Base-by-base conservation (phyloP, 768 basidiomycete species). In the Suillus variegatus region DNA sequence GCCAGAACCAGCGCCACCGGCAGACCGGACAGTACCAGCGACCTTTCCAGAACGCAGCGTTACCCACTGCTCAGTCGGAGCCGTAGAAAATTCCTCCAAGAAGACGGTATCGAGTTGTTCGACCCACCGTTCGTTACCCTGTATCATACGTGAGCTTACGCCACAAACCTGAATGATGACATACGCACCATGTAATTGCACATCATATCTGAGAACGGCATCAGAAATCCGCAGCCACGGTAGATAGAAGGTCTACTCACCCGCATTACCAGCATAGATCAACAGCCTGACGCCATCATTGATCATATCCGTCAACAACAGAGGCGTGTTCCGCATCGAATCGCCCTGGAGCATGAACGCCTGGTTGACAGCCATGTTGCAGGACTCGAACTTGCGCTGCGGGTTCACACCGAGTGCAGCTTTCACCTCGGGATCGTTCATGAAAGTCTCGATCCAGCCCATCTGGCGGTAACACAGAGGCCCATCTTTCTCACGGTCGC, bases 241-340 rank as follows among this genome's bases (percentile, higher is more conserved):
- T 28, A 22, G 47, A 68, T 25, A 36, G 3, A 65, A 63, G 2
- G 10, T 28, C 28, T 18, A 36, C 86, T 67, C 69, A 90, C 91
- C 82, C 71, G 92, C 91, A 68, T 91, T 90, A 22, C 92, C 95
- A 65, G 95, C 94, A 73, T 97, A 99, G 51, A 98, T 88, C 38
- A 98, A 79, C 55, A 99, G 78, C 63, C 93, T 81, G 44, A 99
- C 82, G 6, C 95, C 96, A 46, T 88, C 86, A 60, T 94, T 85
- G 52, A 99, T 80, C 44, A 99, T 82, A 51, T 91, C 88, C 2
- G 93, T 90, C 12, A 99, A 81, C 12, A 97, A 82, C 40, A 79
- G 76, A 0, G 94, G 92, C 38, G 89, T 88, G 76, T 97, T 91
- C 73, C 90, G 93, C 84, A 92, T 87, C 10, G 88, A 87, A 73